Evolutionary conservation across 2,329 filamentous ascomycete species (phyloP).

Genomic region (Fusarium clavum): DNA sequence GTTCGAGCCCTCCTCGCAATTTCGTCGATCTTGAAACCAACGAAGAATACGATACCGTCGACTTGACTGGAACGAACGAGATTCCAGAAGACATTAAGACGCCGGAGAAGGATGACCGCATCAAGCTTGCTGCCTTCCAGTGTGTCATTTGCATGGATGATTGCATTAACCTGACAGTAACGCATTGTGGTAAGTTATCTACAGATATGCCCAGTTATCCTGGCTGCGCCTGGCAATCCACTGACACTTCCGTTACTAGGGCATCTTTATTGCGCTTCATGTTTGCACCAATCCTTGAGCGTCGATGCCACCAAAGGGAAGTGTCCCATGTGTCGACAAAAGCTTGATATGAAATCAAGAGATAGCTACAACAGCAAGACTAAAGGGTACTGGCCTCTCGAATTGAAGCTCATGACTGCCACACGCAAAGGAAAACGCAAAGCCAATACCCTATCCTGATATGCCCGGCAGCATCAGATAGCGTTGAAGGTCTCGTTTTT

Average conservation of each 20-base stretch:
- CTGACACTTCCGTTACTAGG: conserved; percentile 56
- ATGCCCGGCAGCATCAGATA: neutral
- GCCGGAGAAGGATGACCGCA: conserved; percentile 60
- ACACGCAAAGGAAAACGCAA: conserved; percentile 63
- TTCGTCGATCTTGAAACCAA: conserved; percentile 27
- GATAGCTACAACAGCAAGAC: conserved; percentile 57
- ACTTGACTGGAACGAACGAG: conserved; percentile 56
- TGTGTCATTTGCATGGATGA: conserved; percentile 77
- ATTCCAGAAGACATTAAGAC: conserved; percentile 58
- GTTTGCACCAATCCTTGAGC: conserved; percentile 69
- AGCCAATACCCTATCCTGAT: conserved; percentile 47
- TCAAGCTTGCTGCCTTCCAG: conserved; percentile 68
- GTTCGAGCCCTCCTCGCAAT: conserved; percentile 30
- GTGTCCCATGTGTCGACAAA: conserved; percentile 73
- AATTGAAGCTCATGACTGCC: conserved; percentile 71
- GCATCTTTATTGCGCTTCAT: conserved; percentile 73
- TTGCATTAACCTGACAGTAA: conserved; percentile 68
- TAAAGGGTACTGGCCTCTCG: conserved; percentile 68
- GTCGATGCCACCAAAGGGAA: conserved; percentile 67
- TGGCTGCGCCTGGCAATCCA: neutral
- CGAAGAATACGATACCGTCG: conserved; percentile 49
- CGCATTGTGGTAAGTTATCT: conserved; percentile 70
- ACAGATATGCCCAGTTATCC: neutral
- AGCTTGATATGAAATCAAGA: conserved; percentile 62
- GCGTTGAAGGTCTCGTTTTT: neutral